Base-by-base conservation (phyloP, 2,329 filamentous ascomycete species). In the Fusarium chaquense region DNA sequence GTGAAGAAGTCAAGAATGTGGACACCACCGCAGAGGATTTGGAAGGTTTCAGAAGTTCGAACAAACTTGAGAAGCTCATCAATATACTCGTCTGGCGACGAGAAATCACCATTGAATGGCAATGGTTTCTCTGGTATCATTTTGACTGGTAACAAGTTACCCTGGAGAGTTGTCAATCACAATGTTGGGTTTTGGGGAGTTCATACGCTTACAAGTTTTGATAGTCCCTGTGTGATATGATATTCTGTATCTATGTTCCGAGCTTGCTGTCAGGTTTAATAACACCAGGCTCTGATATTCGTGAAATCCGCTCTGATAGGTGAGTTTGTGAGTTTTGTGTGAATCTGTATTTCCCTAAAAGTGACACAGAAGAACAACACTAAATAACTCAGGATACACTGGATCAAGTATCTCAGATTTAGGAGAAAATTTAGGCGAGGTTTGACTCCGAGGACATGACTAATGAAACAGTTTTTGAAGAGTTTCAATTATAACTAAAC, bases 1-100 rank as follows among this genome's bases (percentile, higher is more conserved):
- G 94, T 98, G 81, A 98, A 93, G 81, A 99, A 98, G 78, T 99
- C 96, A 59, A 98, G 86, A 67, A 99, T 94, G 77, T 99, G 96
- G 1, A 98, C 93, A n/a, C 95, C 94, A 56, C 96, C 96, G 77
- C 94, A 97, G n/a, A 99, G 85, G 28, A 93, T 93, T 70, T 93
- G 91, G 73, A 98, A 94, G 2, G 93, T 84, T 56, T 90, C 87
- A 46, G 91, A 92, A 3, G 89, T 89, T 8, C 89, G 89, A 2
- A 90, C 87, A 75, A 98, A 97, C 22, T 88, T 78, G 28, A 98
- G 84, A 15, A 98, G 87, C 20, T 89, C 90, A 28, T 92, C 85
- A 50, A 97, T 87, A 78, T 97, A 99, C 55, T 89, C 86, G 49
- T 97, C 92, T 8, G 89, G 82, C 45, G 87, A 88, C 38, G 83